These are phyloP conservation scores for Cadophora sp. DNA, from an alignment of 2,329 filamentous ascomycete species.

Conservation along the genomic window DNA sequence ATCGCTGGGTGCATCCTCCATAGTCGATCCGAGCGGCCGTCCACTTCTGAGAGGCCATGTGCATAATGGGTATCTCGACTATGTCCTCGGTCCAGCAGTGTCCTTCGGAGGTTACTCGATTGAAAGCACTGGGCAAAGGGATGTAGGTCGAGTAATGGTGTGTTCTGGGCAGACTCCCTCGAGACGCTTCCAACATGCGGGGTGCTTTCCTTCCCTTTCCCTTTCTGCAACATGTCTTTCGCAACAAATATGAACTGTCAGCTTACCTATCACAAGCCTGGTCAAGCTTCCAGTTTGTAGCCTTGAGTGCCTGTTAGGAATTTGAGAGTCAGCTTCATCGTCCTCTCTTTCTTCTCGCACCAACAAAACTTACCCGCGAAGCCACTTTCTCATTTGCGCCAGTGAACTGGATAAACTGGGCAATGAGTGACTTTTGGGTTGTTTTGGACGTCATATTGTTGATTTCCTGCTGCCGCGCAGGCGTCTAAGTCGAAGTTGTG, in stretches of 20 bases:
- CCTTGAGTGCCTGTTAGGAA: slow-evolving; percentile 45
- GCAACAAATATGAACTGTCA: slow-evolving; percentile 19
- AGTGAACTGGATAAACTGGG: slow-evolving; percentile 43
- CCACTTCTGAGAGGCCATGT: not conserved
- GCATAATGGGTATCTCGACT: not conserved
- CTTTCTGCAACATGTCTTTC: not conserved
- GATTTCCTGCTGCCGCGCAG: slow-evolving; percentile 21
- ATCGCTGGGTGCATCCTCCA: not conserved
- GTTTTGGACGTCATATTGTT: slow-evolving; percentile 42
- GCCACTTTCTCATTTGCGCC: slow-evolving; percentile 42
- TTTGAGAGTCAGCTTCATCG: slow-evolving; percentile 30
- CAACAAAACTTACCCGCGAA: slow-evolving; percentile 38
- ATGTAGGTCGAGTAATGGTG: not conserved
- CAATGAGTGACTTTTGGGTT: slow-evolving; percentile 35
- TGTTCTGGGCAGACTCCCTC: not conserved
- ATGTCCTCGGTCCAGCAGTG: not conserved
- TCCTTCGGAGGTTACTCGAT: not conserved
- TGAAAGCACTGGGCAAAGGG: not conserved
- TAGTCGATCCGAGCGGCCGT: not conserved
- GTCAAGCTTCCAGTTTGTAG: slow-evolving; percentile 47
- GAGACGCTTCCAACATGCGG: not conserved
- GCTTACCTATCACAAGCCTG: slow-evolving; percentile 49
- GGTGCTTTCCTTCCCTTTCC: slow-evolving; percentile 3
- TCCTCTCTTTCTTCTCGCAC: slow-evolving; percentile 18
- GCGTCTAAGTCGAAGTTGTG: slow-evolving; percentile 9